Base-by-base conservation (phyloP, 192 early-diverging fungal genomes). In the Podila minutissima region DNA sequence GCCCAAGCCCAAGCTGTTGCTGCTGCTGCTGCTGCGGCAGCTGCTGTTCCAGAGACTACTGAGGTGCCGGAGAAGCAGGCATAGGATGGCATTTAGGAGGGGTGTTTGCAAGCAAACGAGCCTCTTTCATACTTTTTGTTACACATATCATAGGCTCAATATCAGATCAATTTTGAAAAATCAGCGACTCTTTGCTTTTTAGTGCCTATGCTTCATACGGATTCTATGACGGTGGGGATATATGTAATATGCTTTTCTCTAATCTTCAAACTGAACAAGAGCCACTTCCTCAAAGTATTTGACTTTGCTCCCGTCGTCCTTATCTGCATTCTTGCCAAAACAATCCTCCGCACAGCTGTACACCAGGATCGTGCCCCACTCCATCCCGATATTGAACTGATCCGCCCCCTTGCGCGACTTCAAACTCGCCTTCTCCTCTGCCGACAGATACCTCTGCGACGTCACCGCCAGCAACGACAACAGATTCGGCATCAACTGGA, bases 401-500 rank as follows among this genome's bases (percentile, higher is more conserved):
- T 86, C 83, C 17, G 88, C 69, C 28, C 69, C 79, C n/a, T 81
- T 75, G 61, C 72, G 74, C 37, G 75, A 73, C 50, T 82, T 74
- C 26, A 71, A 38, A 11, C 59, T 62, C 20, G 73, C 66, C 12
- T 57, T 74, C 63, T 83, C 60, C 51, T 86, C 83, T 59, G 61
- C 73, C 53, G 85, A 66, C 58, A 83, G 37, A 19, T 73, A 83
- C 62, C 86, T 91, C 38, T 76, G 82, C 11, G 86, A 79, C 20
- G 91, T 89, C 9, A 91, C 90, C 20, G 90, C 89, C 41, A 98
- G 84, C 19, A 93, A 66, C 1, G 90, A 89, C 51, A 98, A 78
- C 31, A 94, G 72, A 64, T 92, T 92, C 0, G 97, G 96, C 97
- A 98, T 98, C 29, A 98, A 82, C 82, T 98, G 97, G 68, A 93